These are phyloP conservation scores for Fragaria iinumae DNA, from an alignment of 306 rosid genomes.

Conservation along the genomic window DNA sequence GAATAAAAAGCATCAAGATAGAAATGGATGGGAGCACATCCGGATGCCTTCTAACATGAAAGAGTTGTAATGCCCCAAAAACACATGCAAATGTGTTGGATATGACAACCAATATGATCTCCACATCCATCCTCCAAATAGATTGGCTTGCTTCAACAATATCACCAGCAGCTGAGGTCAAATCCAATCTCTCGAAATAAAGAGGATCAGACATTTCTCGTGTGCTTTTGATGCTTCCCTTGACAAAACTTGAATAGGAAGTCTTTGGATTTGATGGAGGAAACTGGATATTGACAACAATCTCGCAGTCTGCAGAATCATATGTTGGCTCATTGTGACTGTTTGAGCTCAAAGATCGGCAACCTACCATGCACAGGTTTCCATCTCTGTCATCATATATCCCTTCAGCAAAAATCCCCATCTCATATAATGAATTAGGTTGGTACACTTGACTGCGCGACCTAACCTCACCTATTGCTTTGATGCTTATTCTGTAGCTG, in stretches of 20 bases:
- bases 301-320: slow-evolving; percentile 47
- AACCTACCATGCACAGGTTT: slow-evolving; percentile 60
- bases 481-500: neutral
- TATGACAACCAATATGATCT: slow-evolving; percentile 41
- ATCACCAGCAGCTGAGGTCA: slow-evolving; percentile 21
- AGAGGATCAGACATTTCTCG: slow-evolving; percentile 41
- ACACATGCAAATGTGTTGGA: slow-evolving; percentile 46
- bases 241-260: slow-evolving; percentile 13
- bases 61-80: slow-evolving; percentile 45
- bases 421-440: neutral
- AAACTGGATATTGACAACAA: slow-evolving; percentile 47
- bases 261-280: slow-evolving; percentile 24
- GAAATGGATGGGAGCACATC: slow-evolving; percentile 48
- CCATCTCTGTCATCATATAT: slow-evolving; percentile 31
- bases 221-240: slow-evolving; percentile 46
- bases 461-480: neutral
- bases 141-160: neutral
- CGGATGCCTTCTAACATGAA: slow-evolving; percentile 46
- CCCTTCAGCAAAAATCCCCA: slow-evolving; percentile 24
- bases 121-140: slow-evolving; percentile 48
- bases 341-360: slow-evolving; percentile 29
- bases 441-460: no score
- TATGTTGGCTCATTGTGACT: neutral
- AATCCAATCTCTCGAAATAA: slow-evolving; percentile 23
- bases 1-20: slow-evolving; percentile 42